phyloP scores from a whole-genome alignment of 2,329 filamentous ascomycete species.

The Trichoderma atroviride region DNA sequence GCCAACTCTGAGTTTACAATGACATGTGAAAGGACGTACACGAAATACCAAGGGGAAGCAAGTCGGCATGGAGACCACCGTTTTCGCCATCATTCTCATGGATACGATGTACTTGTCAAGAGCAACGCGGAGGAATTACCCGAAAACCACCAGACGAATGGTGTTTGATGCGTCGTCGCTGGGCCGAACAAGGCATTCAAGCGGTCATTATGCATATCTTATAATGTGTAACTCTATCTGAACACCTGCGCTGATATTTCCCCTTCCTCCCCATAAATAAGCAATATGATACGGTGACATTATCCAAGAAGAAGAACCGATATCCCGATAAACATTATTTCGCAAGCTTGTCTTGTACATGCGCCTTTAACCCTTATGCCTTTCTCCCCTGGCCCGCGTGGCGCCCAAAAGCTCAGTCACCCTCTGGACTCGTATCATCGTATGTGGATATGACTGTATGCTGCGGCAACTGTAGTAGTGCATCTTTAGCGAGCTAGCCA shows the following conservation, averaged over 20 bases:
- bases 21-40: constrained; percentile 1
- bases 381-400: not conserved
- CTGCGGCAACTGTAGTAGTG: constrained; percentile 41
- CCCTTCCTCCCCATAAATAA: not conserved
- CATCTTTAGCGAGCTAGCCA: constrained; percentile 43
- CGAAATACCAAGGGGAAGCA: not conserved
- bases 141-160: too few species aligned
- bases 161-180: not conserved
- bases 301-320: not conserved
- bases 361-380: not conserved
- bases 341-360: not conserved
- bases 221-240: constrained; percentile 7
- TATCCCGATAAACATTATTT: not conserved
- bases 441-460: constrained; percentile 8
- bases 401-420: not conserved
- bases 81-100: not conserved
- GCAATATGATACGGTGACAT: not conserved
- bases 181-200: not conserved
- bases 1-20: not conserved
- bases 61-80: not conserved
- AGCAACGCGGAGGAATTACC: not conserved
- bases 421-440: constrained; percentile 22
- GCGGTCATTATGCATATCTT: constrained; percentile 14
- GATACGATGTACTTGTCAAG: not conserved
- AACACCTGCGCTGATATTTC: not conserved